Percentiles rank a stretch among this genome's conserved stretches.
Conservation (phyloP, 140 eudicot species). For the Senecio squalidus region DNA sequence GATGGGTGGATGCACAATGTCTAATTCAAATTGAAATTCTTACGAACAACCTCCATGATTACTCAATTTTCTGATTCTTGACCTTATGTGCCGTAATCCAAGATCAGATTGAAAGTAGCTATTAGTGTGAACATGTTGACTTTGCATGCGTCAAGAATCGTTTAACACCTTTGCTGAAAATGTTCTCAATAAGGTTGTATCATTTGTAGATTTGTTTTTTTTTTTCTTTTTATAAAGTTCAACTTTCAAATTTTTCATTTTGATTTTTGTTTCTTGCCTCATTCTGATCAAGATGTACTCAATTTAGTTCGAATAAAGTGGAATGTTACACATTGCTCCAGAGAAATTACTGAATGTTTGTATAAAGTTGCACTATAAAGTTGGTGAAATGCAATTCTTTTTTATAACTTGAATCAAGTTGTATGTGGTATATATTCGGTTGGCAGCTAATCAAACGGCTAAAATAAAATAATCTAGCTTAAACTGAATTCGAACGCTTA, state of each 20-base stretch:
- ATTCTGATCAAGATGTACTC: constrained; percentile 13
- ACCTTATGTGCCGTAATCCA: background rate
- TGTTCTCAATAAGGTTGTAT: background rate
- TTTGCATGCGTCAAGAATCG: background rate
- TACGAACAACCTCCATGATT: background rate
- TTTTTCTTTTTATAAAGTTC: background rate
- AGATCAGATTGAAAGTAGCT: constrained; percentile 2
- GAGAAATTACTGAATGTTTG: background rate
- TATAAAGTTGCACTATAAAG: background rate
- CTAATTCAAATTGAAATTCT: background rate
- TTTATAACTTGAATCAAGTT: no score
- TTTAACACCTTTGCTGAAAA: background rate
- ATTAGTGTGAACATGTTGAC: background rate
- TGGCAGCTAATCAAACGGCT: no score
- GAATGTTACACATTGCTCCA: background rate
- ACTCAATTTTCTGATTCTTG: background rate
- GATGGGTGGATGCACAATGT: background rate
- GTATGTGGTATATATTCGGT: no score
- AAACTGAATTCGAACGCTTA: no score
- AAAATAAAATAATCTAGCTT: no score
- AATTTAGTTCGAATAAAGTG: background rate
- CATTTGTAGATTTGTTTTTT: background rate
- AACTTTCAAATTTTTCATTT: background rate
- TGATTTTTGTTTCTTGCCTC: constrained; percentile 5
- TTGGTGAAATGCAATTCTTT: background rate